A percentile compares a stretch with the other conserved stretches of the same genome.
Conservation (phyloP, 768 basidiomycete genomes). For the Trametopsis cervina region DNA sequence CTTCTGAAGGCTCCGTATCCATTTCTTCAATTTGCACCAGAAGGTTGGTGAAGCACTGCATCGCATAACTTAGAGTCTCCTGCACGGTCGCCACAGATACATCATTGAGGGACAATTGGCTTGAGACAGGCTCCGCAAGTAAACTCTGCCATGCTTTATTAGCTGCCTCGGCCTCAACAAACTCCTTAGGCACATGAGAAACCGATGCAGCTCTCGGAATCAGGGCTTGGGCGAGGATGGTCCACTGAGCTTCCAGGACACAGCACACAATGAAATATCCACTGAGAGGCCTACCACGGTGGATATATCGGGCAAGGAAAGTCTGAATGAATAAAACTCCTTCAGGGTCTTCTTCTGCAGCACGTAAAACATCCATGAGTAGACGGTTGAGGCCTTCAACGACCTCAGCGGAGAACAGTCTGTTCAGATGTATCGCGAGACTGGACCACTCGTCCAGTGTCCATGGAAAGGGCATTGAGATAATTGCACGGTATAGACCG, state of each 20-base stretch:
- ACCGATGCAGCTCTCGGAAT: constrained; percentile 24
- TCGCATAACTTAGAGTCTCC: constrained; percentile 48
- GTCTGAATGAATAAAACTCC: constrained; percentile 54
- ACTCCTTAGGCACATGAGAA: constrained; percentile 17
- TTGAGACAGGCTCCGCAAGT: constrained; percentile 44
- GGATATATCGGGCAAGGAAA: constrained; percentile 69
- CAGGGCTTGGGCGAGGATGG: constrained; percentile 68
- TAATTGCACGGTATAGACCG: constrained; percentile 82
- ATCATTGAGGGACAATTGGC: constrained; percentile 32
- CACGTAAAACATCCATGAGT: constrained; percentile 51
- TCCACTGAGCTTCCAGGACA: constrained; percentile 81
- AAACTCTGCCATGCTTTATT: constrained; percentile 76
- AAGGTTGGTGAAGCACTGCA: constrained; percentile 74
- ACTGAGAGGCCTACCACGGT: constrained; percentile 69
- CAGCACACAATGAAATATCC: constrained; percentile 91
- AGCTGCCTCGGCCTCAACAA: constrained; percentile 72
- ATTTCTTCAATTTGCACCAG: constrained; percentile 76
- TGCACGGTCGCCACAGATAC: constrained; percentile 28
- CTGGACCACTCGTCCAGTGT: constrained; percentile 55
- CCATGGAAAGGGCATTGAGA: constrained; percentile 74
- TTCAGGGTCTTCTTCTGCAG: constrained; percentile 46
- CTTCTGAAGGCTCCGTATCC: constrained; percentile 70
- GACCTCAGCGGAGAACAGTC: constrained; percentile 56
- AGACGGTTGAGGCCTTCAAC: constrained; percentile 72
- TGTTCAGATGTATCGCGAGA: constrained; percentile 45